Evolutionary conservation across 2,329 filamentous ascomycete species (phyloP), one percentile per base, ranked within the genome.

Genomic region (Fusarium sarcochroum): DNA sequence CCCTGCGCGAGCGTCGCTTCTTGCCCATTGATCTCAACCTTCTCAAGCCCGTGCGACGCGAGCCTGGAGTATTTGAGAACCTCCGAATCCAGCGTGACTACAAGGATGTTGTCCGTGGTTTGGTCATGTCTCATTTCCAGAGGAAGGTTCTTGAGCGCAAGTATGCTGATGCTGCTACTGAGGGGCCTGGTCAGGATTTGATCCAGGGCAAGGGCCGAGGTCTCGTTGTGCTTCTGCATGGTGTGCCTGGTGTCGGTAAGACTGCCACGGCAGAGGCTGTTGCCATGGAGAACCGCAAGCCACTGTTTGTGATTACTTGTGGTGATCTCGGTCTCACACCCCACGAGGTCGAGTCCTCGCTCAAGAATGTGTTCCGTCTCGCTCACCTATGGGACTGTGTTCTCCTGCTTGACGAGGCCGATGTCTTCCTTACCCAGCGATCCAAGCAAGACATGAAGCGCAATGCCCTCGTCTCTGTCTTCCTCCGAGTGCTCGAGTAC

Each of bases 201-300:
- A 81, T 84, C 45, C 77, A 79, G 51, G 81, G 82, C 63, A 85
- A 84, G 67, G 82, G 81, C 1, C 76, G 78, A 2, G 82, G 83
- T 7, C 70, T 85, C 1, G 77, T 84, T 4, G 76, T 85, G 0
- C 70, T 85, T 1, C 73, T 85, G 0, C 82, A 85, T 58, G 83
- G 84, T 25, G 78, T 81, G 1, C 83, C 83, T 0, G 83, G 83
- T 25, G 82, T 84, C 0, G 83, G 83, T 6, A 85, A 85, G 75
- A 85, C 84, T 1, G 78, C 80, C 0, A 85, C 84, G 0, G 83
- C 83, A 1, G 78, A 83, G 63, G 80, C 79, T 2, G 76, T 82
- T 2, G 80, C 81, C 2, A 77, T 79, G 75, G 77, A 77, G 53
- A 79, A 80, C 65, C 68, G 74, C 40, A 82, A 81, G 72, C 84